Conservation (phyloP, 1,284 basidiomycete species). For the Mycena citricolor region DNA sequence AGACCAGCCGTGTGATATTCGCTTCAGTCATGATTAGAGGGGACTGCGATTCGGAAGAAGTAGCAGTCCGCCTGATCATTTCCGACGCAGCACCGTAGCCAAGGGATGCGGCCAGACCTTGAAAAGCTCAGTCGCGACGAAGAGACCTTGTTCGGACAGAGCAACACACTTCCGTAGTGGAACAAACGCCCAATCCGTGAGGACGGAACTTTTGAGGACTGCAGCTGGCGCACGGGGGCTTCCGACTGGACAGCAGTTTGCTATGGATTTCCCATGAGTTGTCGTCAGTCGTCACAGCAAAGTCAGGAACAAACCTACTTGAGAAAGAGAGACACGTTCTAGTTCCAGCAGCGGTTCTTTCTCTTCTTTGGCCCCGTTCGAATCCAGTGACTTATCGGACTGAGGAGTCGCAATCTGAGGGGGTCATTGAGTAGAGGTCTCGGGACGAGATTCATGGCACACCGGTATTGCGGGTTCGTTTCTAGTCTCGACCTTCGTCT, state of each 20-base stretch:
- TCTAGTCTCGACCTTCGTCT: no score
- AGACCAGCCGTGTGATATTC: constrained; percentile 86
- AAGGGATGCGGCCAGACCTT: constrained; percentile 72
- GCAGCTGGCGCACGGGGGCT: constrained; percentile 47
- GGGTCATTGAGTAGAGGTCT: no score
- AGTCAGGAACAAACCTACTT: neutral
- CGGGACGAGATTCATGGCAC: no score
- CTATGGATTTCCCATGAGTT: neutral
- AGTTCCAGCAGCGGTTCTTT: neutral
- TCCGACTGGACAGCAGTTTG: no score
- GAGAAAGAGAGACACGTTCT: neutral
- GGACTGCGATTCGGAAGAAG: constrained; percentile 33
- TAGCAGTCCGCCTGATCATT: constrained; percentile 45
- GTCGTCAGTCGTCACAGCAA: neutral
- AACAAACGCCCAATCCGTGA: constrained; percentile 85
- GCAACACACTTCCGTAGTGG: constrained; percentile 81
- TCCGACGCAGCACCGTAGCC: constrained; percentile 71
- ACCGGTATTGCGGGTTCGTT: no score
- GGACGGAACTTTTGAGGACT: constrained; percentile 83
- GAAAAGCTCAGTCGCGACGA: constrained; percentile 1
- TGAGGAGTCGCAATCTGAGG: no score
- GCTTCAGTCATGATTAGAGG: constrained; percentile 85
- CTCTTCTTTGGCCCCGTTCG: no score
- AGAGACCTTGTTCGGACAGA: constrained; percentile 4
- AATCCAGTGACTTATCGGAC: no score